These are phyloP conservation scores for Paramecium octaurelia DNA, from an alignment of 73 alveolate species.

Conservation along the genomic window DNA sequence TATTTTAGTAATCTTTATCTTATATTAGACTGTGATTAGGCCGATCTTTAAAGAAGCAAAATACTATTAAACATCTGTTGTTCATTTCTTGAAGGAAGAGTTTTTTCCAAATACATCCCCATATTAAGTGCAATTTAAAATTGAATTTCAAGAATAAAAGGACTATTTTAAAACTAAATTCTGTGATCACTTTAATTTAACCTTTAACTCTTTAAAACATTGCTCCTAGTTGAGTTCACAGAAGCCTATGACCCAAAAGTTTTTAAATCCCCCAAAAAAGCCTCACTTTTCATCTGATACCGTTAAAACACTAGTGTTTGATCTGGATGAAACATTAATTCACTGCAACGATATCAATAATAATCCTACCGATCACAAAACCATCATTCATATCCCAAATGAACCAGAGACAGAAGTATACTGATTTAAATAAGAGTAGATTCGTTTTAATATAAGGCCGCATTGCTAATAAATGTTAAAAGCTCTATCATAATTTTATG, in stretches of 20 bases:
- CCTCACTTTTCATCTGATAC: neutral
- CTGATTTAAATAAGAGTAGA: neutral
- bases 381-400: constrained; percentile 17
- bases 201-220: neutral
- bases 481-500: constrained; percentile 77
- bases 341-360: constrained; percentile 78
- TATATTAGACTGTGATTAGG: neutral
- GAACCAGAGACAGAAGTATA: neutral
- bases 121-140: neutral
- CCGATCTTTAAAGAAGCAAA: neutral
- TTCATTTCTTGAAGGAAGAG: neutral
- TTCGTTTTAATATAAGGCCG: constrained; percentile 68
- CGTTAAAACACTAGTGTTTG: constrained; percentile 71
- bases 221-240: neutral
- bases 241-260: neutral
- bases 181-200: neutral
- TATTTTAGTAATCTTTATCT: neutral
- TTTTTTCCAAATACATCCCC: neutral
- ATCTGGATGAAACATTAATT: constrained; percentile 92
- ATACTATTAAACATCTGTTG: neutral
- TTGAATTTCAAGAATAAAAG: neutral
- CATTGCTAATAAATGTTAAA: constrained; percentile 75
- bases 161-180: neutral
- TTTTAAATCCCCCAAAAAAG: neutral
- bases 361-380: constrained; percentile 72